Evolutionary conservation across 176 grass and related monocot species (phyloP).

Genomic region (Elaeis guineensis): DNA sequence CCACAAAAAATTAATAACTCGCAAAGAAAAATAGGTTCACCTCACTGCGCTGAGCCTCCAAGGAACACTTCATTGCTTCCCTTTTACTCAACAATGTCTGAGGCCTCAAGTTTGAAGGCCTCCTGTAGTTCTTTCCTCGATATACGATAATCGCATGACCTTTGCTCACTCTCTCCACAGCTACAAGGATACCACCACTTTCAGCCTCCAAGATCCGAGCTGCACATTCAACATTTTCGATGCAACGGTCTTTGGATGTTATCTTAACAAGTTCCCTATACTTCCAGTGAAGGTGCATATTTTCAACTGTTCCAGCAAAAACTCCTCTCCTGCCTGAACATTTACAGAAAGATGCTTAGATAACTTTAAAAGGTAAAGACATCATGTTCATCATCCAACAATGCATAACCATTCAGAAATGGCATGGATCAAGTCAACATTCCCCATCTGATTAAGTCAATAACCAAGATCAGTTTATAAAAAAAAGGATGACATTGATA

Average conservation of each 20-base stretch:
- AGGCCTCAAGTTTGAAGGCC: constrained; percentile 63
- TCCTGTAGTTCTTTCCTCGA: constrained; percentile 81
- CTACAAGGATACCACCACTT: constrained; percentile 91
- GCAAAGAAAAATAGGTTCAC: constrained; percentile 25
- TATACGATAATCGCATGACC: constrained; percentile 90
- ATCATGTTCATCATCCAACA: too few species aligned
- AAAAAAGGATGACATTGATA: too few species aligned
- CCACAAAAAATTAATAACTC: neutral
- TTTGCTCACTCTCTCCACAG: constrained; percentile 82
- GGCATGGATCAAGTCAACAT: too few species aligned
- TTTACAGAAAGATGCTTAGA: constrained; percentile 11
- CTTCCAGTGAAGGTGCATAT: constrained; percentile 98
- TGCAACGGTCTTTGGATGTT: constrained; percentile 69
- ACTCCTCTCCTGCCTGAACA: constrained; percentile 78
- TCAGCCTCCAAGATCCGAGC: constrained; percentile 69
- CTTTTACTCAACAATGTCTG: constrained; percentile 64
- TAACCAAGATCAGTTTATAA: too few species aligned
- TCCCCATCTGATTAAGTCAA: too few species aligned
- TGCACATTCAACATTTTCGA: constrained; percentile 49
- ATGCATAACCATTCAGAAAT: too few species aligned
- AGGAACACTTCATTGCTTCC: constrained; percentile 65
- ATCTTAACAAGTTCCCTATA: constrained; percentile 88
- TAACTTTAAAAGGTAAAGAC: too few species aligned
- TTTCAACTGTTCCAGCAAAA: constrained; percentile 91
- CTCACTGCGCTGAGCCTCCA: constrained; percentile 70